A percentile compares a stretch with the other conserved stretches of the same genome.
Evolutionary conservation across 805 yeast species (phyloP).

Genomic region (Saccharomycopsis oosterbeekiorum): DNA sequence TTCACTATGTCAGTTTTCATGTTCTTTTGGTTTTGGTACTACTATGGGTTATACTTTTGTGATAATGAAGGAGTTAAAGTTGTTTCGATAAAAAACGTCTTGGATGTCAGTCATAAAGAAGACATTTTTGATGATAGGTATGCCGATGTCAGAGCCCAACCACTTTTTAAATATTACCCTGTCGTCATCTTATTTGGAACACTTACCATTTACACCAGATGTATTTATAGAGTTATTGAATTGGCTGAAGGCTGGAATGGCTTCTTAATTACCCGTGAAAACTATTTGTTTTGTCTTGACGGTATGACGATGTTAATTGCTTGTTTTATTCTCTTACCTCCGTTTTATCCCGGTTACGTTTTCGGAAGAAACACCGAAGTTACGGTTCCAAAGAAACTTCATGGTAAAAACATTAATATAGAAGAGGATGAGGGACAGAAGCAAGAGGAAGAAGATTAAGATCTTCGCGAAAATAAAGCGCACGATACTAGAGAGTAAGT

Average conservation of each 20-base stretch:
- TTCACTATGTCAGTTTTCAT: slow-evolving; percentile 55
- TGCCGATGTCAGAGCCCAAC: slow-evolving; percentile 27
- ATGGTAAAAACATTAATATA: neutral
- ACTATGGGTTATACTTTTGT: slow-evolving; percentile 28
- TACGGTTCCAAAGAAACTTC: slow-evolving; percentile 18
- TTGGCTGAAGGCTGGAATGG: slow-evolving; percentile 68
- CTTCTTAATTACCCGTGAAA: slow-evolving; percentile 48
- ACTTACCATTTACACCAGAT: slow-evolving; percentile 50
- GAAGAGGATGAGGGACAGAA: neutral
- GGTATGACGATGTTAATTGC: slow-evolving; percentile 52
- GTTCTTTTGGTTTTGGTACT: slow-evolving; percentile 38
- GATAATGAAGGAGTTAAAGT: neutral
- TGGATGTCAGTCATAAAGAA: slow-evolving; percentile 9
- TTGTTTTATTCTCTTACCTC: slow-evolving; percentile 30
- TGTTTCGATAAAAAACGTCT: neutral
- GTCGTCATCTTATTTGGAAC: slow-evolving; percentile 38
- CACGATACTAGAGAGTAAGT: neutral
- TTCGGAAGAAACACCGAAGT: slow-evolving; percentile 29
- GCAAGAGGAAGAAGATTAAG: neutral
- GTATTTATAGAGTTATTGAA: slow-evolving; percentile 66
- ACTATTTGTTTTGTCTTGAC: slow-evolving; percentile 50
- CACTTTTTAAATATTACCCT: slow-evolving; percentile 35
- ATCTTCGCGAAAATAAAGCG: neutral
- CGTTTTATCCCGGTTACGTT: slow-evolving; percentile 56
- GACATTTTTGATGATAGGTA: slow-evolving; percentile 29